Evolutionary conservation across 1,284 basidiomycete species (phyloP), one percentile per base, ranked within the genome.

Genomic region (Trametes versicolor): DNA sequence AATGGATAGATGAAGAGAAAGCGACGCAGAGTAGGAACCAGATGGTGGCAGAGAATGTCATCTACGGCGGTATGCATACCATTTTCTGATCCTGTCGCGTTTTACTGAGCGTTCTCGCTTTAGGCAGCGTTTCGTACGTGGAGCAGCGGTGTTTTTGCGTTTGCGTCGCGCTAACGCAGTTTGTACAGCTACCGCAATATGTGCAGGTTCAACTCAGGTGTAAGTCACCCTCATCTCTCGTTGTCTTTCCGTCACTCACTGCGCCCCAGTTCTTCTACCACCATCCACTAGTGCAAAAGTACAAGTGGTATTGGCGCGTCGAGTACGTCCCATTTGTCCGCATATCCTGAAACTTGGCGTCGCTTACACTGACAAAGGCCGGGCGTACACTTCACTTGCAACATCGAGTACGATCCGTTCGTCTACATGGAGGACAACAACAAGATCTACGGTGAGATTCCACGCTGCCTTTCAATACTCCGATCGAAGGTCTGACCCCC

Each of bases 1-100:
- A 85, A 37, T 95, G 87, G 85, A 93, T 95, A 68, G 89, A 95
- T 72, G 93, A 97, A 78, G 83, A 83, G 4, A 89, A 85, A 71
- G 96, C 96, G 0, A 83, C 81, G 0, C 83, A 82, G 36, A 81
- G 87, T 21, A 83, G 96, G 58, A 84, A 89, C 45, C 79, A 89
- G 49, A 94, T 97, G 92, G 82, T 86, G 17, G 82, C 84, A 70
- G 82, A 94, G 56, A 84, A 88, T 64, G 92, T 97, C 69, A 95
- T 97, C 58, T 97, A 97, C 69, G 96, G 94, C 72, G 93, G 92
- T 84, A 29, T 27, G 62, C 37, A 50, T 12, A 27, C 23, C 29
- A 2, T 27, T 21, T 6, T 8, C 36, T 15, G 23, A 2, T 15
- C 29, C 6, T 21, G 5, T 27, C 47, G 23, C 25, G 25, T 12